These are phyloP conservation scores for Corchorus capsularis DNA, from an alignment of 345 rosid genomes.

Conservation along the genomic window DNA sequence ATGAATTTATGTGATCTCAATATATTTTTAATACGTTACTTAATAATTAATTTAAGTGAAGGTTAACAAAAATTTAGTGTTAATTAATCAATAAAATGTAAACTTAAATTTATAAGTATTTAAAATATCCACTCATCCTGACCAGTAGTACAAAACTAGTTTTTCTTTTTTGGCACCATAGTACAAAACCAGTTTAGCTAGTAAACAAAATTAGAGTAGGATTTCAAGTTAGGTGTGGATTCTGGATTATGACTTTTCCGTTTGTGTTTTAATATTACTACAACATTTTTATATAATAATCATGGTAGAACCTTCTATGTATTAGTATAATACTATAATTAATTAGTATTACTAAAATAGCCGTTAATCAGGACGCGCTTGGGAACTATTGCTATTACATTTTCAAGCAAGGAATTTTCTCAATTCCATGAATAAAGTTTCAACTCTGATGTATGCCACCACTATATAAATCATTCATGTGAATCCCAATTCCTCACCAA, in stretches of 20 bases:
- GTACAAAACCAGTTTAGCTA: no score
- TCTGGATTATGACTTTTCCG: not conserved
- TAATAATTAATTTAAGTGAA: no score
- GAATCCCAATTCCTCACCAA: conserved; percentile 5
- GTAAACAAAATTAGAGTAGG: no score
- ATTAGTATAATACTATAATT: no score
- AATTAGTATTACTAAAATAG: not conserved
- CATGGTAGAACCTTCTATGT: not conserved
- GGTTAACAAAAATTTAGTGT: no score
- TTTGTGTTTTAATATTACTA: not conserved
- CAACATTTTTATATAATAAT: not conserved
- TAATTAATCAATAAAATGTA: no score
- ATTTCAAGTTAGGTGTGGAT: not conserved
- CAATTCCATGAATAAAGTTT: not conserved
- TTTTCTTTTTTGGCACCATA: no score
- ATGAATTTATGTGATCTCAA: no score
- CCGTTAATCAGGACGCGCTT: not conserved
- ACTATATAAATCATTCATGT: not conserved
- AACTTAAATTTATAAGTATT: no score
- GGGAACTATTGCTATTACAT: not conserved
- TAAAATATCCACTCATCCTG: no score
- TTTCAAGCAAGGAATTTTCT: not conserved
- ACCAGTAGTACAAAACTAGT: no score
- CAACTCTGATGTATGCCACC: not conserved
- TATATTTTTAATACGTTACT: no score